Percentiles rank a stretch among this genome's conserved stretches.
These are phyloP conservation scores for Petunia hybrid DNA, from an alignment of 305 asterid genomes.

Conservation along the genomic window DNA sequence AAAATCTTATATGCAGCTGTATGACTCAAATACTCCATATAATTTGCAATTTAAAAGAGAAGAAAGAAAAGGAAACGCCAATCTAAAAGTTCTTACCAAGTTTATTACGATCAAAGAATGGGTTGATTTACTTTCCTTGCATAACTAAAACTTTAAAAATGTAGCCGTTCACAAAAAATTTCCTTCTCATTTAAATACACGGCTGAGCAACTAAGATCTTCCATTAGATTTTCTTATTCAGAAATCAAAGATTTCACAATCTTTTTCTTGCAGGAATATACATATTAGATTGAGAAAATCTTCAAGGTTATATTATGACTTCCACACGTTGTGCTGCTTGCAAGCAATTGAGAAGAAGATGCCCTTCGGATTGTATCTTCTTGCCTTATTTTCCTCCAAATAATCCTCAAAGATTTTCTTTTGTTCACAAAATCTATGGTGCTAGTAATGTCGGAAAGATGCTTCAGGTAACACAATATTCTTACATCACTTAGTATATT, in stretches of 20 bases:
- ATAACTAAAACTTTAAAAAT: neutral
- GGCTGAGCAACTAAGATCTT: neutral
- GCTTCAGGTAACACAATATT: constrained; percentile 40
- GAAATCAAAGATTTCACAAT: neutral
- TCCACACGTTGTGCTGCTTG: constrained; percentile 48
- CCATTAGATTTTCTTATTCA: neutral
- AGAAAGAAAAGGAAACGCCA: constrained; percentile 8
- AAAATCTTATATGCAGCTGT: too few relatives aligned
- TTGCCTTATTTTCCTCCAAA: constrained; percentile 52
- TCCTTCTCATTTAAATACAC: neutral
- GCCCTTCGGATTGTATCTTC: constrained; percentile 51
- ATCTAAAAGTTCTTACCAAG: neutral
- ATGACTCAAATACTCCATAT: too few relatives aligned
- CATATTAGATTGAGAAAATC: neutral
- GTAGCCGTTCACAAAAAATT: constrained; percentile 30
- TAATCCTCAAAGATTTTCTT: constrained; percentile 50
- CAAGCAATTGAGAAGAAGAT: constrained; percentile 48
- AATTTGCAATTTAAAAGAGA: neutral
- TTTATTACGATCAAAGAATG: constrained; percentile 14
- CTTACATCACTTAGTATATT: too few relatives aligned
- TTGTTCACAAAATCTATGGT: constrained; percentile 51
- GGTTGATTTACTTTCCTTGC: constrained; percentile 18
- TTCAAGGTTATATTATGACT: constrained; percentile 18
- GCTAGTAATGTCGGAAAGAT: constrained; percentile 44
- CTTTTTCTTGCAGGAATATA: neutral